Percentiles rank a stretch among this genome's conserved stretches.
Evolutionary conservation across 106 monocot genomes (phyloP).

Genomic region (Acanthochlamys bracteata): DNA sequence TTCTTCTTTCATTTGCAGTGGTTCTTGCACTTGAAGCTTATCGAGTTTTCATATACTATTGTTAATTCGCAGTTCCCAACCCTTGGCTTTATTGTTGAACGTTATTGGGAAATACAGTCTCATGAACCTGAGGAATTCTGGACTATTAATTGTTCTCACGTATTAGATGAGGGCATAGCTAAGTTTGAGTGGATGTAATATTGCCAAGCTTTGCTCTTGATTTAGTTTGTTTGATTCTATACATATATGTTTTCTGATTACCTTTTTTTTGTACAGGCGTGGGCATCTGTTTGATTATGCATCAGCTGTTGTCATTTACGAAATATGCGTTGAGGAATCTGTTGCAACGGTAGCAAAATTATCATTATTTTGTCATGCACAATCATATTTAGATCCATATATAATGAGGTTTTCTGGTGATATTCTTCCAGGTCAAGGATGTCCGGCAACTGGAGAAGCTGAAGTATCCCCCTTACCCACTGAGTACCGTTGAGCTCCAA

Average conservation of each 20-base stretch:
- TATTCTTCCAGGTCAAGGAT: constrained; percentile 53
- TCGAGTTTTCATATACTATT: too few relatives aligned
- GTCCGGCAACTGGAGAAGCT: constrained; percentile 71
- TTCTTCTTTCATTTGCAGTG: too few relatives aligned
- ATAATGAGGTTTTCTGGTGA: not conserved
- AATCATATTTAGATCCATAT: not conserved
- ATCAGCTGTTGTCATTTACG: constrained; percentile 74
- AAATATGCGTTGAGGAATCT: constrained; percentile 93
- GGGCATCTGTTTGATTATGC: constrained; percentile 85
- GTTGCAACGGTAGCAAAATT: constrained; percentile 68
- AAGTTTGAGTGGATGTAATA: constrained; percentile 72
- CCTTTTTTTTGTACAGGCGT: constrained; percentile 32
- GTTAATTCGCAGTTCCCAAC: constrained; percentile 69
- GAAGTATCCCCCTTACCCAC: constrained; percentile 96
- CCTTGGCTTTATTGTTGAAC: constrained; percentile 93
- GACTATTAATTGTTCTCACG: constrained; percentile 90
- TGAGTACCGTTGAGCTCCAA: constrained; percentile 89
- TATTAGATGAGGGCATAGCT: constrained; percentile 70
- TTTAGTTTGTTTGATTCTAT: not conserved
- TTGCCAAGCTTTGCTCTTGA: constrained; percentile 1
- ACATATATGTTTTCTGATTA: not conserved
- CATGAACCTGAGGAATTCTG: constrained; percentile 99
- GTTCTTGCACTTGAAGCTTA: too few relatives aligned
- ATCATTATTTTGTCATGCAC: constrained; percentile 1
- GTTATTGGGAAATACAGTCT: constrained; percentile 95